Evolutionary conservation across 2,329 filamentous ascomycete species (phyloP).

Genomic region (Neopestalotiopsis rosae): DNA sequence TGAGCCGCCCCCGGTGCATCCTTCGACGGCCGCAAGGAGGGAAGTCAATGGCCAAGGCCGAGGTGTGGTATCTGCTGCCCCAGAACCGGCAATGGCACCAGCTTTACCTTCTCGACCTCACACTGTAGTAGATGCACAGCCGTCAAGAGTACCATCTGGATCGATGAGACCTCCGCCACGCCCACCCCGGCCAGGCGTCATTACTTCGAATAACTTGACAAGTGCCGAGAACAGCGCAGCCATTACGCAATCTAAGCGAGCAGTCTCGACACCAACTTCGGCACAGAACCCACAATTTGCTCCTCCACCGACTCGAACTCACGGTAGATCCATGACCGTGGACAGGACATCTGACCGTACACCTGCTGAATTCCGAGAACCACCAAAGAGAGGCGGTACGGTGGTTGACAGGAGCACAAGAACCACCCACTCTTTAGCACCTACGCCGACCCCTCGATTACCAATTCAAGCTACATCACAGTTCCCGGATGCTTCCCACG

Average conservation of each 20-base stretch:
- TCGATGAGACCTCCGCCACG: slow-evolving; percentile 48
- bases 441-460: slow-evolving; percentile 44
- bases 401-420: slow-evolving; percentile 25
- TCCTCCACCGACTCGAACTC: slow-evolving; percentile 47
- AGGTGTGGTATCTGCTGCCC: slow-evolving; percentile 42
- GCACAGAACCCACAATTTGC: slow-evolving; percentile 48
- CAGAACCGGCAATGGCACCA: slow-evolving; percentile 54
- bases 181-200: slow-evolving; percentile 43
- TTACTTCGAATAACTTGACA: slow-evolving; percentile 24
- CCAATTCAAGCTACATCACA: slow-evolving; percentile 58
- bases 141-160: slow-evolving; percentile 32
- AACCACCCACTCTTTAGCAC: slow-evolving; percentile 23
- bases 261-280: slow-evolving; percentile 43
- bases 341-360: slow-evolving; percentile 47
- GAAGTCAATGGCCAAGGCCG: slow-evolving; percentile 49
- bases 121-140: slow-evolving; percentile 38
- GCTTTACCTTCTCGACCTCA: slow-evolving; percentile 56
- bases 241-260: slow-evolving; percentile 31
- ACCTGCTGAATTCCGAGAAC: slow-evolving; percentile 43
- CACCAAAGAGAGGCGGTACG: slow-evolving; percentile 29
- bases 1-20: slow-evolving; percentile 61
- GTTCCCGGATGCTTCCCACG: slow-evolving; percentile 83
- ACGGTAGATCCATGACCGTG: slow-evolving; percentile 57
- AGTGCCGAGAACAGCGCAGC: slow-evolving; percentile 37
- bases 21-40: slow-evolving; percentile 48